Evolutionary conservation across 2,329 filamentous ascomycete species (phyloP).

Genomic region (Cytospora mali): DNA sequence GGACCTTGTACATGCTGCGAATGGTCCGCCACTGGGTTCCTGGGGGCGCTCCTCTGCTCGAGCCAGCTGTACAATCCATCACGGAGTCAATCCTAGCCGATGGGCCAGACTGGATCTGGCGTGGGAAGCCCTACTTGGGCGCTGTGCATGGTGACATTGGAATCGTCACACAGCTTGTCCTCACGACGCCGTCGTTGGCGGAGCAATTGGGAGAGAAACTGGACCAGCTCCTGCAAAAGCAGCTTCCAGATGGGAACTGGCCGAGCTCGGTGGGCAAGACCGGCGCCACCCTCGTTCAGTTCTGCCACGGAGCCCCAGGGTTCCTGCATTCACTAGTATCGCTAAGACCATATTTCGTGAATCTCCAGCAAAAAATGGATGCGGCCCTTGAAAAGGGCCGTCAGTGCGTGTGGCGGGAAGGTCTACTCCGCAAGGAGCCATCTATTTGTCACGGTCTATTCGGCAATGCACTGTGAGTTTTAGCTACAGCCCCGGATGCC

Average conservation of each 20-base stretch:
- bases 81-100: slow-evolving; percentile 61
- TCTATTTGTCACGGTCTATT: slow-evolving; percentile 62
- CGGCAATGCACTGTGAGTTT: slow-evolving; percentile 58
- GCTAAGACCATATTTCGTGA: slow-evolving; percentile 53
- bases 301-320: slow-evolving; percentile 64
- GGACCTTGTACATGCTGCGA: slow-evolving; percentile 68
- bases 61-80: slow-evolving; percentile 58
- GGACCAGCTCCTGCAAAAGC: slow-evolving; percentile 58
- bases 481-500: slow-evolving; percentile 39
- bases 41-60: slow-evolving; percentile 49
- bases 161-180: slow-evolving; percentile 70
- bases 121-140: slow-evolving; percentile 64
- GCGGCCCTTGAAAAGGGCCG: slow-evolving; percentile 50
- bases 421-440: slow-evolving; percentile 61
- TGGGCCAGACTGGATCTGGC: slow-evolving; percentile 62
- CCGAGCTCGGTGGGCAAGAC: slow-evolving; percentile 30
- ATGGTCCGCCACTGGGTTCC: slow-evolving; percentile 61
- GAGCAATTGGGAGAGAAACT: slow-evolving; percentile 56
- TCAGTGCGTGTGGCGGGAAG: slow-evolving; percentile 54
- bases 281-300: slow-evolving; percentile 50
- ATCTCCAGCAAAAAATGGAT: slow-evolving; percentile 51
- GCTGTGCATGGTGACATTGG: slow-evolving; percentile 70
- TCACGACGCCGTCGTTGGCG: slow-evolving; percentile 58
- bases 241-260: slow-evolving; percentile 47
- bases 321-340: slow-evolving; percentile 56